Conservation (phyloP, 106 monocot species). For the Acorus calamus region DNA sequence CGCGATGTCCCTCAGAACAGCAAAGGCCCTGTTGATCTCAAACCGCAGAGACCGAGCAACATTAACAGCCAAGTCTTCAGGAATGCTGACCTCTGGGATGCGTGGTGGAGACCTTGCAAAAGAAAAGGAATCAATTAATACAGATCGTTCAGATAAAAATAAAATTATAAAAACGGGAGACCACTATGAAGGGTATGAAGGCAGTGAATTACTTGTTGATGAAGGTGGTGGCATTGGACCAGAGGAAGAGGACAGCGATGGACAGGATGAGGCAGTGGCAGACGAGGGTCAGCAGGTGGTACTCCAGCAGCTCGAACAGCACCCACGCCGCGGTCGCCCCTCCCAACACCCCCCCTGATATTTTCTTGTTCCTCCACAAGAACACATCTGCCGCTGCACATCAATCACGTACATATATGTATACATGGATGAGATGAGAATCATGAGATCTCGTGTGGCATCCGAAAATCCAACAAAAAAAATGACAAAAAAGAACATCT, state of each 20-base stretch:
- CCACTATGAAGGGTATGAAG: too few species aligned
- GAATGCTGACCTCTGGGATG: constrained; percentile 61
- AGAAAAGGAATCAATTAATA: constrained; percentile 2
- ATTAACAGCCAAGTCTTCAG: constrained; percentile 51
- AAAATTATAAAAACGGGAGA: not conserved
- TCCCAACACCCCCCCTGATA: constrained; percentile 37
- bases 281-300: constrained; percentile 47
- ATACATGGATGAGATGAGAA: too few species aligned
- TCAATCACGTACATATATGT: too few species aligned
- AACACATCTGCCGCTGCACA: constrained; percentile 59
- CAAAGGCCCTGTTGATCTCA: constrained; percentile 48
- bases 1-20: constrained; percentile 46
- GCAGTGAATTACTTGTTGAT: constrained; percentile 55
- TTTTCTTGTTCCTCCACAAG: constrained; percentile 72
- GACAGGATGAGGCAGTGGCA: constrained; percentile 40
- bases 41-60: constrained; percentile 37
- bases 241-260: constrained; percentile 52
- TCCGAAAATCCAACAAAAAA: too few species aligned
- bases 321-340: constrained; percentile 44
- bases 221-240: constrained; percentile 63
- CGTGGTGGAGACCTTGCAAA: constrained; percentile 40
- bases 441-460: too few species aligned
- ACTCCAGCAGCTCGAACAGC: constrained; percentile 57
- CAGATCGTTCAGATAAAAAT: not conserved
- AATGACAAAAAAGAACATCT: too few species aligned